Evolutionary conservation across 176 grass and related monocot genomes (phyloP).

Genomic region (Avena atlantica): DNA sequence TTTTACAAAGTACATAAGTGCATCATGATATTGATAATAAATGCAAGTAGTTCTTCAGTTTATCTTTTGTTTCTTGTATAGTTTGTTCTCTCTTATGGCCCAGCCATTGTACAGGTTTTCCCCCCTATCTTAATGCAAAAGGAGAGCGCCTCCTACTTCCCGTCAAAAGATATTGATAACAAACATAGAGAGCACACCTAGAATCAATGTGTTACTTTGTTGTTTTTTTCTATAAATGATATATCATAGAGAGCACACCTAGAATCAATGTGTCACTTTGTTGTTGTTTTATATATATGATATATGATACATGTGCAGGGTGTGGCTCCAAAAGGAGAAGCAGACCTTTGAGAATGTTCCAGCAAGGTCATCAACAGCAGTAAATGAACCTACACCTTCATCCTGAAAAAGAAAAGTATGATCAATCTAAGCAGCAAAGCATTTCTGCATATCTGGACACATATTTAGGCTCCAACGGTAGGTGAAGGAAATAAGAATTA

Average conservation of each 20-base stretch:
- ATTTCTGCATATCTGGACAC: not conserved
- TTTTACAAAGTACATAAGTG: not conserved
- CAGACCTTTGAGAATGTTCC: constrained; percentile 67
- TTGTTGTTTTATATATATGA: not conserved
- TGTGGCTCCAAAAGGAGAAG: not conserved
- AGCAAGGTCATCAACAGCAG: constrained; percentile 63
- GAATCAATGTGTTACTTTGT: no score
- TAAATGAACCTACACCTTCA: constrained; percentile 50
- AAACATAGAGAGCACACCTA: no score
- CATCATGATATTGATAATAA: not conserved
- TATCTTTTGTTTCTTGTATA: no score
- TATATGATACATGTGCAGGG: not conserved
- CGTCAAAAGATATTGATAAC: no score
- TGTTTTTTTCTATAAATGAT: no score
- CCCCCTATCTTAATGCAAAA: no score
- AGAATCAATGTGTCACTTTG: not conserved
- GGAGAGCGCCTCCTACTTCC: no score
- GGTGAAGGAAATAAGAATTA: not conserved
- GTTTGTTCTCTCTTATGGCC: no score
- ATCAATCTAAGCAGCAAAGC: constrained; percentile 5
- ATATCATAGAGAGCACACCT: not conserved
- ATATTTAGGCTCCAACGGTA: not conserved
- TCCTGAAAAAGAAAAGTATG: constrained; percentile 44
- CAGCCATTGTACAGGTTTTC: no score
- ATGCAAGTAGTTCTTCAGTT: no score